Conservation (phyloP, 441 rosid genomes). For the Pelargonium fulgidum region DNA sequence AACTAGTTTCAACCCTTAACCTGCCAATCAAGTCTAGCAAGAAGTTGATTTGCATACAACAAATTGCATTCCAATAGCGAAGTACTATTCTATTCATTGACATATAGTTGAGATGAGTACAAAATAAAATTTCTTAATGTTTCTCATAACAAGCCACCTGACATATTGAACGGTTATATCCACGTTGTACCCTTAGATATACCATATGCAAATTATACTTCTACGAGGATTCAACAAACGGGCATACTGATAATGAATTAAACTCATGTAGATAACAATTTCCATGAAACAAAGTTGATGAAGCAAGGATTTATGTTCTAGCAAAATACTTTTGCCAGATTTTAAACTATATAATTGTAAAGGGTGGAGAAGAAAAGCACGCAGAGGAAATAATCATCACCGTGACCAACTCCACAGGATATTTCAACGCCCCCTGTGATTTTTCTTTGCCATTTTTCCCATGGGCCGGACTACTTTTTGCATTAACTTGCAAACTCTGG, state of each 20-base stretch:
- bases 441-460: slow-evolving; percentile 33
- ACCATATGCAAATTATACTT: neutral
- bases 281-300: neutral
- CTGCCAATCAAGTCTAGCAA: neutral
- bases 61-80: neutral
- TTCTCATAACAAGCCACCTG: neutral
- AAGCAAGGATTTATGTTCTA: neutral
- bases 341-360: neutral
- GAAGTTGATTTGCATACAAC: neutral
- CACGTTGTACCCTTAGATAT: neutral
- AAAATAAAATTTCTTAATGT: neutral
- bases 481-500: slow-evolving; percentile 54
- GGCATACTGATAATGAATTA: neutral
- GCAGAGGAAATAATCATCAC: slow-evolving; percentile 37
- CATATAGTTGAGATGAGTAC: neutral
- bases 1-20: neutral
- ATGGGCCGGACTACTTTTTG: slow-evolving; percentile 47
- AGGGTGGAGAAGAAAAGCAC: neutral
- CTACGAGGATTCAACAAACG: neutral
- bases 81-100: neutral
- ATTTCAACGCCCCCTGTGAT: slow-evolving; percentile 28
- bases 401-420: slow-evolving; percentile 65
- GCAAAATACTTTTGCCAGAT: neutral
- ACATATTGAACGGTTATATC: neutral
- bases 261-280: neutral